These are phyloP conservation scores for Echeveria elegans DNA, from an alignment of 164 flowering plant genomes.

Conservation along the genomic window DNA sequence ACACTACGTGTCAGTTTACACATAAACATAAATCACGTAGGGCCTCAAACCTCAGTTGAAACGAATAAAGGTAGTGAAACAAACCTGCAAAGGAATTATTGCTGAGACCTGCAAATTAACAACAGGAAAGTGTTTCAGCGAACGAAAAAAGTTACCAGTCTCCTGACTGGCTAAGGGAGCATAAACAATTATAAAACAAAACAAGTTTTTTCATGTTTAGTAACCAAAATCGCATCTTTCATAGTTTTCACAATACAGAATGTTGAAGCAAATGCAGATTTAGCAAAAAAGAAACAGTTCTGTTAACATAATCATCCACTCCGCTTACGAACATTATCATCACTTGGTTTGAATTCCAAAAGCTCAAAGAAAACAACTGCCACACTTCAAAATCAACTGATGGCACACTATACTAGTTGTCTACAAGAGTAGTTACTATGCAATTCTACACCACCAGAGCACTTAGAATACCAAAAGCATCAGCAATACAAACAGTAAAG, in stretches of 20 bases:
- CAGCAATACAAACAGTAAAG: not conserved
- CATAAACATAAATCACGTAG: too few species aligned
- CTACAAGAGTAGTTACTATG: too few species aligned
- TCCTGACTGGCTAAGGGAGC: not conserved
- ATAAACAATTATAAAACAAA: not conserved
- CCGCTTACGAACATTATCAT: too few species aligned
- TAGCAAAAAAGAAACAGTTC: too few species aligned
- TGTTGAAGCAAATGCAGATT: too few species aligned
- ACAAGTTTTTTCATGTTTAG: not conserved
- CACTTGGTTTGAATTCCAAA: not conserved
- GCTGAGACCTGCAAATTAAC: constrained; percentile 1
- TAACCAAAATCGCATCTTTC: not conserved
- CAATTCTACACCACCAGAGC: not conserved
- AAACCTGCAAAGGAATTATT: constrained; percentile 4
- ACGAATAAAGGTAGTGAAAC: not conserved
- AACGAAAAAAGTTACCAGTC: not conserved
- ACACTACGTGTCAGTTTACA: too few species aligned
- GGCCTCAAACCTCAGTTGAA: not conserved
- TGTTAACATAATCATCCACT: too few species aligned
- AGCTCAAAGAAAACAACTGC: not conserved
- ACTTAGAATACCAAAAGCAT: not conserved
- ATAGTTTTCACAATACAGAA: too few species aligned
- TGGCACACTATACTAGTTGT: not conserved
- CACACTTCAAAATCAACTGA: not conserved
- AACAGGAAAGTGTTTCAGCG: not conserved